Percentiles rank a stretch among this genome's conserved stretches.
Evolutionary conservation across 2,329 filamentous ascomycete species (phyloP).

Genomic region (Fusarium annulatum): DNA sequence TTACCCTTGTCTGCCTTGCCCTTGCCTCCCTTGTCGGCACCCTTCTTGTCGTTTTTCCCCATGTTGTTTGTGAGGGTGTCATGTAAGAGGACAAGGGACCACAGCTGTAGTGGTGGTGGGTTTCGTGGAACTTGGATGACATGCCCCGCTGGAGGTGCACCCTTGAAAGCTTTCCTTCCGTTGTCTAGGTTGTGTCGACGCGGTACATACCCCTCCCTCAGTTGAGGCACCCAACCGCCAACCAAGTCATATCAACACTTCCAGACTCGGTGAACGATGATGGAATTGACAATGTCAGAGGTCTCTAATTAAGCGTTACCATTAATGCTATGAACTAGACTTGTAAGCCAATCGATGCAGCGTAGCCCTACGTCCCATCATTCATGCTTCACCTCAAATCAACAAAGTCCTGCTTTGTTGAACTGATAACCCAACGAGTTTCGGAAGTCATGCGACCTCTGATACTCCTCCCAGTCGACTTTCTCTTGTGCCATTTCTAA

Average conservation of each 20-base stretch:
- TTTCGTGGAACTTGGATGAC: constrained; percentile 4
- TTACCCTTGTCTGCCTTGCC: constrained; percentile 37
- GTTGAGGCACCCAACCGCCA: neutral
- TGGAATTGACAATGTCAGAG: neutral
- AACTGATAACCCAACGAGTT: constrained; percentile 37
- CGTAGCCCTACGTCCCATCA: neutral
- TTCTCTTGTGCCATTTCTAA: constrained; percentile 48
- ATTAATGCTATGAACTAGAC: constrained; percentile 3
- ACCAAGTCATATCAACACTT: neutral
- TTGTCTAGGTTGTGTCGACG: constrained; percentile 2
- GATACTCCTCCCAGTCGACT: constrained; percentile 45
- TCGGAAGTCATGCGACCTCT: constrained; percentile 43
- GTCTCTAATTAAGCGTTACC: neutral
- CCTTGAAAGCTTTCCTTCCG: constrained; percentile 19
- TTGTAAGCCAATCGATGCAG: neutral
- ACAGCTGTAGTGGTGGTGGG: constrained; percentile 16
- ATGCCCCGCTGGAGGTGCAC: constrained; percentile 32
- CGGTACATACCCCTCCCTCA: neutral
- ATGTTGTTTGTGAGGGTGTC: constrained; percentile 40
- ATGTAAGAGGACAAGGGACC: constrained; percentile 11
- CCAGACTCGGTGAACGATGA: neutral
- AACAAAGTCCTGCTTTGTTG: constrained; percentile 7
- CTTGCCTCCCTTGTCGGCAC: constrained; percentile 52
- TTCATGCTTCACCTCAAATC: constrained; percentile 1
- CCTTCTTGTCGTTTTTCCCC: constrained; percentile 57